Evolutionary conservation across 345 rosid species (phyloP).

Genomic region (Eucalyptus caleyi): DNA sequence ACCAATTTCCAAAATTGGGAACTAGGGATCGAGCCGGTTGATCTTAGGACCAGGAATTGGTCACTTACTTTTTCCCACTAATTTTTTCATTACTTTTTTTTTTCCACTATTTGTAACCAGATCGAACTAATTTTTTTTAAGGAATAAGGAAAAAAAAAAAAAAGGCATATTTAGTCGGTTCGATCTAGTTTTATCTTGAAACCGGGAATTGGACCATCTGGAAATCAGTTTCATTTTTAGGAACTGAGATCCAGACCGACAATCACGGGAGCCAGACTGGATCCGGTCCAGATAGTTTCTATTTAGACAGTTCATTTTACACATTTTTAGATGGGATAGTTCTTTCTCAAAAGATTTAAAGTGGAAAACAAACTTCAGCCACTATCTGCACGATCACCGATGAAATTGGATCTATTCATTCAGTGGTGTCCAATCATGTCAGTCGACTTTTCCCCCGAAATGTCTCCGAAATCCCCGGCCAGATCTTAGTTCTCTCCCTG

Average conservation of each 20-base stretch:
- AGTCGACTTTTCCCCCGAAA: not conserved
- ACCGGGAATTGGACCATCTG: fast-evolving
- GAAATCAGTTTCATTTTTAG: too few relatives aligned
- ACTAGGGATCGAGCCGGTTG: too few relatives aligned
- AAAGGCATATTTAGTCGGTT: too few relatives aligned
- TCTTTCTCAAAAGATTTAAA: not conserved
- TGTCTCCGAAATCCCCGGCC: not conserved
- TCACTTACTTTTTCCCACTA: too few relatives aligned
- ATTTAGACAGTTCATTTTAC: too few relatives aligned
- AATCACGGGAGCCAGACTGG: too few relatives aligned
- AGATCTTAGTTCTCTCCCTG: not conserved
- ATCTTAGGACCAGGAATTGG: fast-evolving
- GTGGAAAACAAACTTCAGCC: not conserved
- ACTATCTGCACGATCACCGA: not conserved
- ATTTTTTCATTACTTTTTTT: too few relatives aligned
- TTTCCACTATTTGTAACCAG: fast-evolving
- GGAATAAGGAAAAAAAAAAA: too few relatives aligned
- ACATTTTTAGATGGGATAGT: not conserved
- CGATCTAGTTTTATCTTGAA: fast-evolving
- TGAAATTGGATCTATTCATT: not conserved
- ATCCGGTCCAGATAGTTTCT: fast-evolving
- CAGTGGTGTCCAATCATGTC: not conserved
- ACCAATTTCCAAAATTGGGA: too few relatives aligned
- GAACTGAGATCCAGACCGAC: fast-evolving
- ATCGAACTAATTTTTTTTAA: too few relatives aligned